Conservation (phyloP, 805 yeast genomes). For the Isabelozyma gotoi region DNA sequence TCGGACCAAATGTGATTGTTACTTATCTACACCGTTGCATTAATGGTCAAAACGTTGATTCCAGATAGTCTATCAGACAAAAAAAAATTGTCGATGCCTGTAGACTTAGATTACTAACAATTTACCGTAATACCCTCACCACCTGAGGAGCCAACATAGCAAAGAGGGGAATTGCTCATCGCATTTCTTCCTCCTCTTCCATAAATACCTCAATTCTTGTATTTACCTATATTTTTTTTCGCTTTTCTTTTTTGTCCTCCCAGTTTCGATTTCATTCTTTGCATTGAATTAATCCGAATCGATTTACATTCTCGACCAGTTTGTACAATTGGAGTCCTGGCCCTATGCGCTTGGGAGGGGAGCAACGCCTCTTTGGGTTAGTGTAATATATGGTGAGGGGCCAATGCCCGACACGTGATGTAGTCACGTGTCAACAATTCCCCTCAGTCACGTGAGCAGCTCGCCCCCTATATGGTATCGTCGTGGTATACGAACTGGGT, state of each 20-base stretch:
- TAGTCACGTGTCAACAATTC: too few species aligned
- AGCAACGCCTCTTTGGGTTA: background rate
- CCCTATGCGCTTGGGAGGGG: background rate
- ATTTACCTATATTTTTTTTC: background rate
- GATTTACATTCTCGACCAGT: too few species aligned
- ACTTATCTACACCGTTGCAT: too few species aligned
- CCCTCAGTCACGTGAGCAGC: too few species aligned
- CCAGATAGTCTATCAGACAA: too few species aligned
- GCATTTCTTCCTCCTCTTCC: background rate
- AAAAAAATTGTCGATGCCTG: too few species aligned
- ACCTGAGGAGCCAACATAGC: background rate
- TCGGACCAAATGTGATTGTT: too few species aligned
- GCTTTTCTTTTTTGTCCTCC: background rate
- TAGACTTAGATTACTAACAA: too few species aligned
- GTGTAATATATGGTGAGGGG: background rate
- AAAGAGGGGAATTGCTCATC: background rate
- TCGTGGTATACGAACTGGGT: conserved; percentile 59
- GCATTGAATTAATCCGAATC: background rate
- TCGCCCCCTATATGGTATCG: conserved; percentile 38
- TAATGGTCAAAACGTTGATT: too few species aligned
- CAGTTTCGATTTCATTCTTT: background rate
- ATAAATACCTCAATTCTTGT: background rate
- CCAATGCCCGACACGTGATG: background rate
- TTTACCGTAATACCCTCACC: too few species aligned
- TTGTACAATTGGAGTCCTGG: too few species aligned